Base-by-base conservation (phyloP, 176 grass and related monocot species). In the Carex kokanica region DNA sequence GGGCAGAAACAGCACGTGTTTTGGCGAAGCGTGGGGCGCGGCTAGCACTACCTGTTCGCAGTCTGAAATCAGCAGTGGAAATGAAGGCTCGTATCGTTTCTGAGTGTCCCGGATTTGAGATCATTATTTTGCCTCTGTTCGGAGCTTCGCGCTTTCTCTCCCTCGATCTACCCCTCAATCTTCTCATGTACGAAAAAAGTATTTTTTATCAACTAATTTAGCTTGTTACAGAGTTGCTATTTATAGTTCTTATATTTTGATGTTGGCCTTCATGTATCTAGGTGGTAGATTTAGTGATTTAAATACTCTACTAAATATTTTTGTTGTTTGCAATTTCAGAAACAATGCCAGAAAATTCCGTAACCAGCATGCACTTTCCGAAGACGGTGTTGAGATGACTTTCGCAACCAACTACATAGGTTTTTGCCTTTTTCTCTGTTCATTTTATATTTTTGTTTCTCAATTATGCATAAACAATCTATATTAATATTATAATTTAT, bases 341-440 rank as follows among this genome's bases (percentile, higher is more conserved):
- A 98, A 98, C 87, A 98, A 98, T 83, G 92, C 95, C 73, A 92
- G 95, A 69, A 93, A 90, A 87, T 98, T 88, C 84, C 86, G 89
- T 41, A 83, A 91, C 79, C 56, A 86, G 2, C 64, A 91, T 55
- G 89, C 89, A 54, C 49, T 98, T 54, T 86, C 92, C 27, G 92
- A 98, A 84, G 92, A 95, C 74, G 92, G 92, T 15, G 81, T 95
- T 56, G 95, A 98, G 92, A 95, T 91, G 92, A 98, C 90, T 72
- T 98, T 98, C 84, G 92, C 92, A 43, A 91, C 92, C 38, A 98
- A 98, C 82, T 98, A 98, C 83, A 43, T 98, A 6, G 94, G 91
- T 91, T 17, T 16, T 84, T 53, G 43, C 36, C 36, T 87, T 20
- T 32, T 13, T 67, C 20, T 82, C 18, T 47, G 2, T 82, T 65